These are phyloP conservation scores for Ceratobasidium sp. DNA, from an alignment of 1,284 basidiomycete genomes.

Conservation along the genomic window DNA sequence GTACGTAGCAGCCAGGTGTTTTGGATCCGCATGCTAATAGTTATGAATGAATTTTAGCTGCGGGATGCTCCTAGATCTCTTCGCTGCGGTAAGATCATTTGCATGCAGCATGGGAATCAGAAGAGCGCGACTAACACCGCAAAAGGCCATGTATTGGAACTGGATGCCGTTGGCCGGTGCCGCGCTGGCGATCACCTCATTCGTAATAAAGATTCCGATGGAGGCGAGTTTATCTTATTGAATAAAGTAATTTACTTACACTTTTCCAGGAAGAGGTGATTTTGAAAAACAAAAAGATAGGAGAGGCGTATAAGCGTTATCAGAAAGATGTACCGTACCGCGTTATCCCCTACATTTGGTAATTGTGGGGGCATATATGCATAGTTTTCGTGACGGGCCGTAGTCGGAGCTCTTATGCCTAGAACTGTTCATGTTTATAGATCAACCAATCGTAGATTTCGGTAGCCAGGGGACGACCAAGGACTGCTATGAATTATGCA, in stretches of 20 bases:
- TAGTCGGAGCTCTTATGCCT: too few species aligned
- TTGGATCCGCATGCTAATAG: too few species aligned
- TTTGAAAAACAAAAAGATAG: background rate
- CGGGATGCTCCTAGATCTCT: background rate
- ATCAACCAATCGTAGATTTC: too few species aligned
- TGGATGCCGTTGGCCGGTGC: conserved; percentile 4
- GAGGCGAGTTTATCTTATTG: background rate
- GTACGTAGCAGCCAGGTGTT: background rate
- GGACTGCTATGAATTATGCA: too few species aligned
- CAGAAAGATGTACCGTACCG: conserved; percentile 1
- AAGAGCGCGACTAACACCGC: too few species aligned
- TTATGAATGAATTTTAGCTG: too few species aligned
- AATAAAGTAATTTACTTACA: background rate
- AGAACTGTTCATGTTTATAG: too few species aligned
- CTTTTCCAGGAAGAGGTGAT: conserved; percentile 11
- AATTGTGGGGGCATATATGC: background rate
- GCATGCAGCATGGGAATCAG: too few species aligned
- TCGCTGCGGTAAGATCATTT: background rate
- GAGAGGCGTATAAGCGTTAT: background rate
- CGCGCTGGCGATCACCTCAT: background rate
- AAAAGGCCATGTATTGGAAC: conserved; percentile 16
- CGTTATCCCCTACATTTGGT: conserved; percentile 26
- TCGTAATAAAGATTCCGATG: conserved; percentile 23
- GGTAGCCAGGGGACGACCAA: too few species aligned
- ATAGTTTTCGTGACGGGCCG: too few species aligned